Percentiles rank a stretch among this genome's conserved stretches.
phyloP scores from a whole-genome alignment of 2,329 filamentous ascomycete genomes.

The Thermomyces lanuginosus region DNA sequence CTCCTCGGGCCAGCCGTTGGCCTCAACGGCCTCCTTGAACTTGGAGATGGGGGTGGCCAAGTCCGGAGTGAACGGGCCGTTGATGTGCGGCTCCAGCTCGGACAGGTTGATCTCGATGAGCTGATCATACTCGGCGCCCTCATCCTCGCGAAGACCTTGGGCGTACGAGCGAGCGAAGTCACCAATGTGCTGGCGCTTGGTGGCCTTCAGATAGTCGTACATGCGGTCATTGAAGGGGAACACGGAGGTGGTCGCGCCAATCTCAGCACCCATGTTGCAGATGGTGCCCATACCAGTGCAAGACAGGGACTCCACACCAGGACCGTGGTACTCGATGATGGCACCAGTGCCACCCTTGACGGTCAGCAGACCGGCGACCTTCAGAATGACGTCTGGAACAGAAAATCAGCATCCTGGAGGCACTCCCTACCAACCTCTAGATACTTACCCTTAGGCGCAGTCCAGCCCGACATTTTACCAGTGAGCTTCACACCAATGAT shows the following conservation, averaged over 20 bases:
- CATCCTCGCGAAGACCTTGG: conserved; percentile 69
- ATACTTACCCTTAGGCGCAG: conserved; percentile 66
- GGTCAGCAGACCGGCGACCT: conserved; percentile 90
- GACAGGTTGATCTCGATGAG: conserved; percentile 90
- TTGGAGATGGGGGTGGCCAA: conserved; percentile 94
- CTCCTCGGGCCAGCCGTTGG: conserved; percentile 90
- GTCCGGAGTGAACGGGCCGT: conserved; percentile 97
- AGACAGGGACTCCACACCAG: conserved; percentile 57
- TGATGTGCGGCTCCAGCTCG: conserved; percentile 93
- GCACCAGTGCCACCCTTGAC: conserved; percentile 96
- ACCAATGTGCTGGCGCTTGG: conserved; percentile 78
- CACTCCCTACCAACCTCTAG: conserved; percentile 1
- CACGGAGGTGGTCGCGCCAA: conserved; percentile 65
- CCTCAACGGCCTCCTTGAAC: conserved; percentile 85
- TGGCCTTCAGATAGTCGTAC: conserved; percentile 87
- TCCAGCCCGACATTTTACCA: conserved; percentile 78
- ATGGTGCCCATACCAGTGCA: conserved; percentile 82
- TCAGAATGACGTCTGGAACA: conserved; percentile 71
- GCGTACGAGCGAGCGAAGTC: conserved; percentile 77
- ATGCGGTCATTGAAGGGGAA: conserved; percentile 98
- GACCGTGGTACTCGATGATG: conserved; percentile 45
- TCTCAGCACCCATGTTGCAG: conserved; percentile 50
- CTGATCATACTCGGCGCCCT: conserved; percentile 89
- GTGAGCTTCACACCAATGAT: conserved; percentile 93
- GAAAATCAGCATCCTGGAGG: conserved; percentile 5